Evolutionary conservation across 768 basidiomycete genomes (phyloP).

Genomic region (Tulasnella sp.): DNA sequence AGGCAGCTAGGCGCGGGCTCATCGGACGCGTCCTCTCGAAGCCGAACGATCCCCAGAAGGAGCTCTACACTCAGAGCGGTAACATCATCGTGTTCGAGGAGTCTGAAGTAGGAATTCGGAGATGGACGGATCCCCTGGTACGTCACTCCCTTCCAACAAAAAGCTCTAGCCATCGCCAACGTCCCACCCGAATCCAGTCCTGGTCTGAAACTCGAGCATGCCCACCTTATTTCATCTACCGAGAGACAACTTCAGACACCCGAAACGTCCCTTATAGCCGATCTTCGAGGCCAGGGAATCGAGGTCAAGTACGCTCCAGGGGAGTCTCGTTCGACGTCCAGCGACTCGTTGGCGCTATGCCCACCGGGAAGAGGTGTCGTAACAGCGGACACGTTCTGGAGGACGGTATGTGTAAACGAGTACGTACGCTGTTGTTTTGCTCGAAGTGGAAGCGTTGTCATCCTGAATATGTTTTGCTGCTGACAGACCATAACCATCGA

Average conservation of each 20-base stretch:
- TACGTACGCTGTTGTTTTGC: neutral
- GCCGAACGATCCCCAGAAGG: neutral
- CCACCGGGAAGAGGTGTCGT: conserved; percentile 7
- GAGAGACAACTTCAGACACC: neutral
- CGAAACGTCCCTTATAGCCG: neutral
- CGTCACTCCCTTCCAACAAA: neutral
- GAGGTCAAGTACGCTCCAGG: neutral
- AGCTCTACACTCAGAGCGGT: conserved; percentile 3
- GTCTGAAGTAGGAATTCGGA: conserved; percentile 12
- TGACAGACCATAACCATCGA: conserved; percentile 15
- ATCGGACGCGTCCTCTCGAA: neutral
- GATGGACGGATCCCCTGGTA: conserved; percentile 27
- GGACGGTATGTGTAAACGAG: conserved; percentile 6
- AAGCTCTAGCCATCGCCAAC: neutral
- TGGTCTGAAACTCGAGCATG: conserved; percentile 15
- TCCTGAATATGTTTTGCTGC: neutral
- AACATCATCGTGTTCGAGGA: conserved; percentile 23
- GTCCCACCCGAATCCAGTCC: neutral
- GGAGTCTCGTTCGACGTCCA: neutral
- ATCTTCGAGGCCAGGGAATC: neutral
- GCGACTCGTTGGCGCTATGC: neutral
- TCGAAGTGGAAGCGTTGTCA: neutral
- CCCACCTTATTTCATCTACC: conserved; percentile 8
- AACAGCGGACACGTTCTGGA: neutral
- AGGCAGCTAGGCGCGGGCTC: conserved; percentile 3